Evolutionary conservation across 2,329 filamentous ascomycete species (phyloP).

Genomic region (Hymenoscyphus scutula): DNA sequence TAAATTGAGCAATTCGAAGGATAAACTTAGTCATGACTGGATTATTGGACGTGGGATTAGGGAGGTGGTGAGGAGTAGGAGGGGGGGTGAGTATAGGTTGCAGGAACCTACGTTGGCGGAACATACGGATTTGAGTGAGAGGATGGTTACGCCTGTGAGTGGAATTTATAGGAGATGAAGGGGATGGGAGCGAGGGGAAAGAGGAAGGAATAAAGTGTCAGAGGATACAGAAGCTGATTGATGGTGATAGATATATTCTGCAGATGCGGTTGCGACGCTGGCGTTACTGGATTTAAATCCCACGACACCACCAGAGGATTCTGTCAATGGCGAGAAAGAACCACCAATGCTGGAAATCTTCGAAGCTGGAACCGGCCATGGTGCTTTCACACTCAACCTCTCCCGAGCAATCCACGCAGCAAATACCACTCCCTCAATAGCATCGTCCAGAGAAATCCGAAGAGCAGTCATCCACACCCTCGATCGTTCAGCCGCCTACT

Average conservation of each 20-base stretch:
- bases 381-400: conserved; percentile 72
- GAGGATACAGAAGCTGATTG: too few relatives aligned
- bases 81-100: conserved; percentile 38
- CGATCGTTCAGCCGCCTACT: conserved; percentile 62
- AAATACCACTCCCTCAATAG: conserved; percentile 50
- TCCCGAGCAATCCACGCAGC: conserved; percentile 73
- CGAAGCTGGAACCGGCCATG: conserved; percentile 84
- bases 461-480: conserved; percentile 73
- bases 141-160: conserved; percentile 72
- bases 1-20: conserved; percentile 24
- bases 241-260: conserved; percentile 62
- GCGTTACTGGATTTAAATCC: conserved; percentile 74
- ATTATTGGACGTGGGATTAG: conserved; percentile 34
- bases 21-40: conserved; percentile 40
- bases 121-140: conserved; percentile 65
- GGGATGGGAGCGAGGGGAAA: too few relatives aligned
- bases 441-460: conserved; percentile 38
- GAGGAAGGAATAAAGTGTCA: too few relatives aligned
- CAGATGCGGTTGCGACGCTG: conserved; percentile 73
- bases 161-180: too few relatives aligned
- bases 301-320: conserved; percentile 65
- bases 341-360: conserved; percentile 64
- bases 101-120: conserved; percentile 68
- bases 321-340: conserved; percentile 36
- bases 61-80: conserved; percentile 22